Evolutionary conservation across 768 basidiomycete genomes (phyloP), one percentile per base, ranked within the genome.

Genomic region (Paxillus rubicundulus): DNA sequence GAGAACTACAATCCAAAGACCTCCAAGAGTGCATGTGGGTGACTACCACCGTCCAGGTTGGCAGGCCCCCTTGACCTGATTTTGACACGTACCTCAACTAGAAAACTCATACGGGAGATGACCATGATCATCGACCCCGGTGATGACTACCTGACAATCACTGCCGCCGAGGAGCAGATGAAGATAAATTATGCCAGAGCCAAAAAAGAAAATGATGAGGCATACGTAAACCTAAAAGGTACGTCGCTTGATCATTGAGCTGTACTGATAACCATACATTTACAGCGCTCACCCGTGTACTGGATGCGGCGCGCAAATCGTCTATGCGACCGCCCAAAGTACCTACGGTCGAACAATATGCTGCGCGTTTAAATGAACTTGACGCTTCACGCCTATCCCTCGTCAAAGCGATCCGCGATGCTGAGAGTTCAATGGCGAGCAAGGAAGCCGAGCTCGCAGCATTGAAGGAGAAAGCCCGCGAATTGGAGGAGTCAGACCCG

Each of bases 131-230:
- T 92, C 49, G 84, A 88, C 61, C 86, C 87, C 10, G 84, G 86
- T 39, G 87, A 89, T 48, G 89, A 92, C 67, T 89, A 83, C 63
- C 70, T 86, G 52, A 85, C 86, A 12, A 87, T 92, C 45, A 82
- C 84, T 14, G 81, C 79, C 7, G 84, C 87, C 8, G 87, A 91
- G 59, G 83, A 89, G 53, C 82, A 78, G 57, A 83, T 89, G 63
- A 78, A 78, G 13, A 59, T 75, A 7, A 81, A 81, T 9, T 81
- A 85, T 53, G 72, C 77, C 7, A 74, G 70, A 49, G 72, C 82
- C 45, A 86, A 80, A 69, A 85, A 82, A 59, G 86, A 87, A 41
- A 66, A 86, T 0, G 88, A 90, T 43, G 82, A 86, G 42, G 77
- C 82, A 3, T 84, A 86, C 54, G 67, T 76, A 1, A 82, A 80